Percentiles rank a stretch among this genome's conserved stretches.
These are phyloP conservation scores for Melastoma malabathricum DNA, from an alignment of 345 rosid genomes.

Conservation along the genomic window DNA sequence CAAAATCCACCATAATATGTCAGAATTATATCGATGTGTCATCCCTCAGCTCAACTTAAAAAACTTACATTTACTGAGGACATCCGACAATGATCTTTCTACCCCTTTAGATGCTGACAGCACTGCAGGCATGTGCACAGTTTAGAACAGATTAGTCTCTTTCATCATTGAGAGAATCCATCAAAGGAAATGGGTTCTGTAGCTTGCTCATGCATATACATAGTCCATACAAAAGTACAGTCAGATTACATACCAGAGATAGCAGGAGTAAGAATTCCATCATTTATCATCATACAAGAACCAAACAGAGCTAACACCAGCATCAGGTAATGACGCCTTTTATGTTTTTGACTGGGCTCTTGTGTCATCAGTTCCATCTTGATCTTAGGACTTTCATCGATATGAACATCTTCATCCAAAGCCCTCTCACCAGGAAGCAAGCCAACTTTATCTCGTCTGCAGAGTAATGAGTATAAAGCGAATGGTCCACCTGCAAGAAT, in stretches of 20 bases:
- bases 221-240: constrained; percentile 1
- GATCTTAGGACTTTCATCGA: constrained; percentile 13
- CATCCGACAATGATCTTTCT: constrained; percentile 23
- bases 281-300: constrained; percentile 45
- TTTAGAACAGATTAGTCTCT: too few relatives aligned
- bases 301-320: constrained; percentile 42
- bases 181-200: too few relatives aligned
- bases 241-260: constrained; percentile 33
- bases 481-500: constrained; percentile 45
- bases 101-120: constrained; percentile 41
- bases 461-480: constrained; percentile 46
- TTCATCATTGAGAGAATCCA: too few relatives aligned
- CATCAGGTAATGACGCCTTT: constrained; percentile 33
- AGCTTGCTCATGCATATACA: too few relatives aligned
- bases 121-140: constrained; percentile 17
- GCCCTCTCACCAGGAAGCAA: constrained; percentile 31
- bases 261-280: constrained; percentile 50
- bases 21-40: background rate
- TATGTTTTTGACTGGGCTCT: constrained; percentile 26
- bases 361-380: constrained; percentile 30
- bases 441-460: constrained; percentile 44
- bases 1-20: constrained; percentile 6
- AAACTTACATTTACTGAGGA: constrained; percentile 26
- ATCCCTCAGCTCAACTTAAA: background rate
- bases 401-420: constrained; percentile 11